Base-by-base conservation (phyloP, 1,139 yeast genomes). In the Entelexis paramagnoliae region DNA sequence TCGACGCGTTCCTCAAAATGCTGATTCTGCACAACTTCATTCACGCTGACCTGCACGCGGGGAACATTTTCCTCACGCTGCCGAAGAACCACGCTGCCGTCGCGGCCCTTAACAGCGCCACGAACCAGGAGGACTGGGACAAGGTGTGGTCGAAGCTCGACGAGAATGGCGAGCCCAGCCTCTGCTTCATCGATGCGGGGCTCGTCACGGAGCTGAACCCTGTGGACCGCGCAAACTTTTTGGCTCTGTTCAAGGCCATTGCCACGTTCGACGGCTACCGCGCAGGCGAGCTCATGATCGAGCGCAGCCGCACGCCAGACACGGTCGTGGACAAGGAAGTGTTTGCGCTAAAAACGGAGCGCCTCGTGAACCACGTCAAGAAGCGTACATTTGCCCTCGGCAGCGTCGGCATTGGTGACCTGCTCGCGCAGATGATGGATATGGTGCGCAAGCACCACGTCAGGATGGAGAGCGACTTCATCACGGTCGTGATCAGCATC, bases 391-490 rank as follows among this genome's bases (percentile, higher is more conserved):
- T 91, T 65, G 87, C 97, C 0, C 71, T 91, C 51, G 98, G 98
- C 0, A 84, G 87, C 51, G 83, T 93, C 22, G 83, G 93, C 47
- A 84, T 91, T 57, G 97, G 97, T 3, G 97, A 89, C 64, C 72
- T 93, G 55, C 72, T 91, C 54, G 93, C 88, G 60, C 84, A 81
- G 63, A 91, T 91, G 72, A 73, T 91, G 55, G 73, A 81, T 1
- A 88, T 91, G 96, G 97, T 93, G 17, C 75, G 97, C 54, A 72
- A 74, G 17, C 98, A 91, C 65, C 99, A 93, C 66, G 98, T 91
- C 20, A 76, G 96, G 64, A 85, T 93, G 96, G 99, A 91, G 63
- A 94, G 95, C 8, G 98, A 91, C 66, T 91, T 91, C 63, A 82
- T 91, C 46, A 87, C 95, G 26, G 95, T 93, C 28, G 84, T 91